Conservation (phyloP, 805 yeast species). For the Candida nonsorbophila region DNA sequence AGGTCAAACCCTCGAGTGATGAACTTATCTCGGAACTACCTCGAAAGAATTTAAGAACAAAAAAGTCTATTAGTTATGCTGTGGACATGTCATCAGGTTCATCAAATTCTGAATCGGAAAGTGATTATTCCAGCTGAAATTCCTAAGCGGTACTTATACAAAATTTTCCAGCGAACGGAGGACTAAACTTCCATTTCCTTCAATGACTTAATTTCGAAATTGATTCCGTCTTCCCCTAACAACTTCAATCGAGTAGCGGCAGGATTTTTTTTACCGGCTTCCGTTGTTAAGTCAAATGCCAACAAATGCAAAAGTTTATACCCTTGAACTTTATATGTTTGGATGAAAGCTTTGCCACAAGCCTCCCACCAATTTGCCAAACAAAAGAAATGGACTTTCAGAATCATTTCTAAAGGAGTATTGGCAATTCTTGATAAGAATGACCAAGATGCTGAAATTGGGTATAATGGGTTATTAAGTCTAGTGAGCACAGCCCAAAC, state of each 20-base stretch:
- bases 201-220: conserved; percentile 42
- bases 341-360: conserved; percentile 50
- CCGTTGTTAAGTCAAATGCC: conserved; percentile 4
- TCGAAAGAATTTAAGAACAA: conserved; percentile 40
- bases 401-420: conserved; percentile 41
- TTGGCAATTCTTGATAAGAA: conserved; percentile 71
- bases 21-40: conserved; percentile 17
- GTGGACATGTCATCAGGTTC: conserved; percentile 9
- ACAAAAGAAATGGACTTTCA: conserved; percentile 66
- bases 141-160: not conserved
- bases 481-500: conserved; percentile 75
- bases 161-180: not conserved
- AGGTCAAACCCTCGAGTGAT: not conserved
- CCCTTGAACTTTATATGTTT: conserved; percentile 66
- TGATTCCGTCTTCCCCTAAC: conserved; percentile 74
- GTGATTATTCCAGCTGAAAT: not conserved
- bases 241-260: conserved; percentile 76
- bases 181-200: conserved; percentile 33
- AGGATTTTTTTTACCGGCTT: conserved; percentile 46
- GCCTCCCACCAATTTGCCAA: conserved; percentile 93
- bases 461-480: conserved; percentile 34
- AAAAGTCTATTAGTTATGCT: conserved; percentile 29
- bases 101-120: not conserved
- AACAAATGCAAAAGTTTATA: conserved; percentile 30
- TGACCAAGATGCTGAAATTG: conserved; percentile 53